phyloP scores from a whole-genome alignment of 164 flowering plant genomes.

The Paratinospora sagittata region DNA sequence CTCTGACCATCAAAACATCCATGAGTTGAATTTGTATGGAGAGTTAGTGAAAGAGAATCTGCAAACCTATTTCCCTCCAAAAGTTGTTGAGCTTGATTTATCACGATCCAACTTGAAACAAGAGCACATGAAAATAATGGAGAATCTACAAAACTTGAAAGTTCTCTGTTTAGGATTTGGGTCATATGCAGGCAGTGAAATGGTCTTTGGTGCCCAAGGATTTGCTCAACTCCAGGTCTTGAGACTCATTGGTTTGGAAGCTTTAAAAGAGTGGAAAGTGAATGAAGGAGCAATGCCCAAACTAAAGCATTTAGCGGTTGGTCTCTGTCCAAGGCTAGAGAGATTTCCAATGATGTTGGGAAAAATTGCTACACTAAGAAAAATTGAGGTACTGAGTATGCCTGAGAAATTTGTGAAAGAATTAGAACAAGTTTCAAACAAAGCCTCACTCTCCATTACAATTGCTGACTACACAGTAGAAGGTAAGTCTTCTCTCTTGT shows the following conservation, averaged over 20 bases:
- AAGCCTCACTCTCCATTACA: not conserved
- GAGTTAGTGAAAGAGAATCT: too few species aligned
- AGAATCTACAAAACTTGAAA: not conserved
- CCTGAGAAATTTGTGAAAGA: not conserved
- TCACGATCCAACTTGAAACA: not conserved
- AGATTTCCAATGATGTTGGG: not conserved
- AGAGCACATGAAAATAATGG: not conserved
- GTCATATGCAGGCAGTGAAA: not conserved
- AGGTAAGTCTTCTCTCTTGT: too few species aligned
- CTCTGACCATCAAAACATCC: too few species aligned
- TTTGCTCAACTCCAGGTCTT: too few species aligned
- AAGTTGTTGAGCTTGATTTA: not conserved
- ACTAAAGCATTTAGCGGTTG: not conserved
- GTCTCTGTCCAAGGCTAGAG: not conserved
- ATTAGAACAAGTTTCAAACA: not conserved
- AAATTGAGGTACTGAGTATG: not conserved
- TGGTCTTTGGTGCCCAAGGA: not conserved
- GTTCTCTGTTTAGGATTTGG: not conserved
- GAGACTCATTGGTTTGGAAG: too few species aligned
- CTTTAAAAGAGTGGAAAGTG: too few species aligned
- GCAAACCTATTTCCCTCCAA: not conserved
- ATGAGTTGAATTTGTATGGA: too few species aligned
- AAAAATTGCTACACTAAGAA: not conserved
- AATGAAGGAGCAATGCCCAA: not conserved
- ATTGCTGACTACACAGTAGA: too few species aligned